These are phyloP conservation scores for Lactarius psammicola DNA, from an alignment of 768 basidiomycete genomes.

Conservation along the genomic window DNA sequence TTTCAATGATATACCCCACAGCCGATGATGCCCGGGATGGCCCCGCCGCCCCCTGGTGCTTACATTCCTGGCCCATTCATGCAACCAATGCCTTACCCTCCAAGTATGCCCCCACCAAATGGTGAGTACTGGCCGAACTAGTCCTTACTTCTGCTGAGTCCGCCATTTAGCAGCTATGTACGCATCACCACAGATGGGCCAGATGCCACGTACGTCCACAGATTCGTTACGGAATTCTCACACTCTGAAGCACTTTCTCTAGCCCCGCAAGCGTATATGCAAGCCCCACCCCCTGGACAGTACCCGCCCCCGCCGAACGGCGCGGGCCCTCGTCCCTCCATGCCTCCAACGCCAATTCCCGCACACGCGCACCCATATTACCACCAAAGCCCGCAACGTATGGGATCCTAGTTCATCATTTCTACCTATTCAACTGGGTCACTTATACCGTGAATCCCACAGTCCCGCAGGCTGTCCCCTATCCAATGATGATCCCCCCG, in stretches of 20 bases:
- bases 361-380: constrained; percentile 86
- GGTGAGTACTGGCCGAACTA: constrained; percentile 41
- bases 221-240: background rate
- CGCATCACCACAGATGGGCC: constrained; percentile 73
- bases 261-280: constrained; percentile 81
- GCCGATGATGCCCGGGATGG: constrained; percentile 87
- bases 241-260: constrained; percentile 21
- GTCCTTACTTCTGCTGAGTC: constrained; percentile 7
- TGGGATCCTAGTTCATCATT: constrained; percentile 30
- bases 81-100: constrained; percentile 84
- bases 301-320: constrained; percentile 80
- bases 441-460: constrained; percentile 21
- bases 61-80: constrained; percentile 82
- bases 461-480: constrained; percentile 86
- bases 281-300: constrained; percentile 66
- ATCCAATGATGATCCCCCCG: constrained; percentile 91
- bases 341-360: constrained; percentile 90
- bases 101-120: constrained; percentile 71
- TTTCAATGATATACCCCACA: constrained; percentile 32
- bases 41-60: constrained; percentile 72
- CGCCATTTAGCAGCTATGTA: constrained; percentile 63
- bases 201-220: constrained; percentile 75
- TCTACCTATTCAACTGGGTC: constrained; percentile 23
- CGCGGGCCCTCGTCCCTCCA: constrained; percentile 75
- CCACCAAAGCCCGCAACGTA: constrained; percentile 87